These are phyloP conservation scores for Globisporangium cylindrosporum DNA, from an alignment of 352 stramenopile genomes.

Conservation along the genomic window DNA sequence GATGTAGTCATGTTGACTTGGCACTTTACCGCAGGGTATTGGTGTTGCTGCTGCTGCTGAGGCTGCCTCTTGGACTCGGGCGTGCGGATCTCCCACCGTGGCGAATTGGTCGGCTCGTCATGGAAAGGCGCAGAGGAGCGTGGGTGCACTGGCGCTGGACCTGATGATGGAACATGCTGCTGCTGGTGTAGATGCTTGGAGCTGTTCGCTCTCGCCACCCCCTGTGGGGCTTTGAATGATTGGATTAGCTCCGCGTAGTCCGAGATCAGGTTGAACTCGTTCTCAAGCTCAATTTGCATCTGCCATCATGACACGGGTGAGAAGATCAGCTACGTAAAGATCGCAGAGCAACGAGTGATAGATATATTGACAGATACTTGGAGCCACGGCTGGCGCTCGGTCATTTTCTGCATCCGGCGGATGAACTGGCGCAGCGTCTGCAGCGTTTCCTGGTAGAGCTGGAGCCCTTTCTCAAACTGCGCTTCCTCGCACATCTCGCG, in stretches of 20 bases:
- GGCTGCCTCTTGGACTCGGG: slow-evolving; percentile 28
- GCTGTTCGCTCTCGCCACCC: slow-evolving; percentile 14
- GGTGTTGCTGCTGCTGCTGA: slow-evolving; percentile 14
- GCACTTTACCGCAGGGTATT: slow-evolving; percentile 5
- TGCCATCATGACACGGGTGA: slow-evolving; percentile 15
- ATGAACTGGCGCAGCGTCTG: slow-evolving; percentile 59
- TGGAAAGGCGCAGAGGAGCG: slow-evolving; percentile 7
- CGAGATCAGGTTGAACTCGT: slow-evolving; percentile 69
- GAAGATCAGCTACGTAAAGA: background rate
- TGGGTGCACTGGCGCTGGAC: slow-evolving; percentile 14
- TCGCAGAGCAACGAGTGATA: background rate
- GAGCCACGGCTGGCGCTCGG: slow-evolving; percentile 77
- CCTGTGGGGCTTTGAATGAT: slow-evolving; percentile 53
- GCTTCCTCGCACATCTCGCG: slow-evolving; percentile 59
- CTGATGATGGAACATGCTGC: slow-evolving; percentile 5
- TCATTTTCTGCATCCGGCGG: slow-evolving; percentile 62
- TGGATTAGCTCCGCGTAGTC: slow-evolving; percentile 79
- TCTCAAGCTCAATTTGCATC: slow-evolving; percentile 84
- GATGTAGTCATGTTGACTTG: background rate
- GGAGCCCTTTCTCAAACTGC: slow-evolving; percentile 63
- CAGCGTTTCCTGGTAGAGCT: slow-evolving; percentile 59
- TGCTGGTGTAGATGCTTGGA: slow-evolving; percentile 29
- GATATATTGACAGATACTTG: slow-evolving; percentile 27
- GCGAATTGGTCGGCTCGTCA: slow-evolving; percentile 26
- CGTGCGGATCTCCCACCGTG: slow-evolving; percentile 56